These are phyloP conservation scores for Grifola frondosa DNA, from an alignment of 1,284 basidiomycete genomes.

Conservation along the genomic window DNA sequence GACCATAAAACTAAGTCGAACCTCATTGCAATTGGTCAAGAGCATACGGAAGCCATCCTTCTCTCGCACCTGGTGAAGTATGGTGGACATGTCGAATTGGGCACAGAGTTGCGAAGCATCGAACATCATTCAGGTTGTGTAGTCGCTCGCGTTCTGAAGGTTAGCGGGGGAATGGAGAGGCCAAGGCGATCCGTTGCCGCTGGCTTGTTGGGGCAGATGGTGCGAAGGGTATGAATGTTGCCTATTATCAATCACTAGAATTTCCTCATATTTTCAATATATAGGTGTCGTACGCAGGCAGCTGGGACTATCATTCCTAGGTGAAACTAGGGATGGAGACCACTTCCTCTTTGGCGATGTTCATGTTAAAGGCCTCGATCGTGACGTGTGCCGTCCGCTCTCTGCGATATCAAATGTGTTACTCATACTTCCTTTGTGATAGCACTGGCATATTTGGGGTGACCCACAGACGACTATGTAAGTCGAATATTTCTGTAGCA, in stretches of 20 bases:
- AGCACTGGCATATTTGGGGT: slow-evolving; percentile 34
- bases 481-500: too few species aligned
- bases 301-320: slow-evolving; percentile 32
- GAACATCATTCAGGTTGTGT: slow-evolving; percentile 28
- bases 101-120: slow-evolving; percentile 31
- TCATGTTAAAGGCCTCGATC: slow-evolving; percentile 25
- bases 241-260: too few species aligned
- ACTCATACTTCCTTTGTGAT: neutral
- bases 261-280: neutral
- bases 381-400: slow-evolving; percentile 16
- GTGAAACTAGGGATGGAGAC: slow-evolving; percentile 32
- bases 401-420: too few species aligned
- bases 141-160: slow-evolving; percentile 13
- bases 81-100: slow-evolving; percentile 30
- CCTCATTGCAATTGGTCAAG: slow-evolving; percentile 25
- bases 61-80: slow-evolving; percentile 27
- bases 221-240: slow-evolving; percentile 36
- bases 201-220: slow-evolving; percentile 41
- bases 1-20: slow-evolving; percentile 4
- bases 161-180: neutral
- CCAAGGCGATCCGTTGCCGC: slow-evolving; percentile 12
- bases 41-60: slow-evolving; percentile 29
- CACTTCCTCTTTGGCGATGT: slow-evolving; percentile 34
- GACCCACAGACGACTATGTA: too few species aligned
- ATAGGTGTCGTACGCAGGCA: slow-evolving; percentile 31